Evolutionary conservation across 768 basidiomycete species (phyloP), one percentile per base, ranked within the genome.

Genomic region (Asterophora lycoperdoides): DNA sequence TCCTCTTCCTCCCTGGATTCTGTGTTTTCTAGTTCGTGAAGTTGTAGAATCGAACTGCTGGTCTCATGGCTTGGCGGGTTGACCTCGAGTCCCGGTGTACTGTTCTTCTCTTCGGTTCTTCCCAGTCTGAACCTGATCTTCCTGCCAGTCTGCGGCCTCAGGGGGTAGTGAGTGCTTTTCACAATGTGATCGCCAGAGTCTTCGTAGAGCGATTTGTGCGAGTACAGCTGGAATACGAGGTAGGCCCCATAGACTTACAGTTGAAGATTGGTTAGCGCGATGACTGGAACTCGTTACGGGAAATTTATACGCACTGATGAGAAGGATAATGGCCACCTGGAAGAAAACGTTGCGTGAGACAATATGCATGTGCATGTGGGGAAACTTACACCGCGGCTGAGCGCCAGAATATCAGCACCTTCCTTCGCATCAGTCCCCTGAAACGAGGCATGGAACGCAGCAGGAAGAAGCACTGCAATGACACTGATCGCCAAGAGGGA

Each of bases 401-500:
- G 78, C 50, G 74, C 67, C 33, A 91, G 66, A 39, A 89, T 80
- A 51, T 78, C 75, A 5, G 54, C 37, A 13, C 49, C 58, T 52
- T 78, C 73, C 42, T 52, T 37, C 30, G 64, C 38, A 46, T 60
- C 46, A 10, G 14, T 20, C 2, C 66, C 52, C 36, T 62, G 57
- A 19, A 66, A 66, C 6, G 78, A 69, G 53, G 85, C 76, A 54
- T 90, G 84, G 66, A 88, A 93, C 1, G 86, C 89, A 19, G 86
- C 87, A 5, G 89, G 89, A 14, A 92, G 68, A 8, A 92, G 71
- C 8, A 91, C 73, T 43, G 83, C 89, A 57, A 87, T 84, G 43
- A 91, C 89, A 56, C 88, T 89, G 44, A 92, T 72, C 23, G 79
- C 85, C 46, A 92, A 67, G 9, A 92, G 63, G 2, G 89, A 89